Conservation (phyloP, 805 yeast genomes). For the Candida boidinii region DNA sequence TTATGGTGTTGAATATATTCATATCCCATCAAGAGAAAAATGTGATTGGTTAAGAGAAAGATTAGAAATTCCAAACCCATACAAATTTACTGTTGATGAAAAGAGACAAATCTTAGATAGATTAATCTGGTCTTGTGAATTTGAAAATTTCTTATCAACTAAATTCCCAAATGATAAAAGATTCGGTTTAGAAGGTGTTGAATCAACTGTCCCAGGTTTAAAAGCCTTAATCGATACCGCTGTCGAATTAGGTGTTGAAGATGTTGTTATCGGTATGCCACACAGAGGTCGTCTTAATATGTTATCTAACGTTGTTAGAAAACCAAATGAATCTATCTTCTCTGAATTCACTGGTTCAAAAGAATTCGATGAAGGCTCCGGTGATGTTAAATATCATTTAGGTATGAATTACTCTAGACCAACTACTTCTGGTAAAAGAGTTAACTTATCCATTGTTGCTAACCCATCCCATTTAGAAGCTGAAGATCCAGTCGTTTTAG, state of each 20-base stretch:
- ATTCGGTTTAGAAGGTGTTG: conserved; percentile 98
- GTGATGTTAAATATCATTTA: conserved; percentile 97
- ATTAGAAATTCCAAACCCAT: conserved; percentile 87
- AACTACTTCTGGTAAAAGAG: conserved; percentile 95
- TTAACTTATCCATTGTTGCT: conserved; percentile 92
- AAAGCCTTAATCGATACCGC: conserved; percentile 91
- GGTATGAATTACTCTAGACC: conserved; percentile 99
- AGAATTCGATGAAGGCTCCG: conserved; percentile 91
- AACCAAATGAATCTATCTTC: conserved; percentile 96
- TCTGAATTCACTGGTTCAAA: conserved; percentile 91
- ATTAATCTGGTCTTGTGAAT: conserved; percentile 91
- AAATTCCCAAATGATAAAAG: conserved; percentile 98
- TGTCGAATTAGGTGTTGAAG: conserved; percentile 89
- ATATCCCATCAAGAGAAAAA: conserved; percentile 88
- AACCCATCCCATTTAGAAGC: conserved; percentile 99
- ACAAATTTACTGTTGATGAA: conserved; percentile 74
- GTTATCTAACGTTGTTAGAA: conserved; percentile 96
- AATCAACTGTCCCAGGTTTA: conserved; percentile 93
- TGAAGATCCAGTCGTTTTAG: conserved; percentile 97
- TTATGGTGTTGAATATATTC: conserved; percentile 93
- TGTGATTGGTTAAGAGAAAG: conserved; percentile 99
- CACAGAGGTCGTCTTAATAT: conserved; percentile 98
- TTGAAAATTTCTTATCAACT: conserved; percentile 86
- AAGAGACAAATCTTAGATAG: conserved; percentile 96
- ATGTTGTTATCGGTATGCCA: conserved; percentile 98